Evolutionary conservation across 306 rosid species (phyloP).

Genomic region (Quercus wislizeni): DNA sequence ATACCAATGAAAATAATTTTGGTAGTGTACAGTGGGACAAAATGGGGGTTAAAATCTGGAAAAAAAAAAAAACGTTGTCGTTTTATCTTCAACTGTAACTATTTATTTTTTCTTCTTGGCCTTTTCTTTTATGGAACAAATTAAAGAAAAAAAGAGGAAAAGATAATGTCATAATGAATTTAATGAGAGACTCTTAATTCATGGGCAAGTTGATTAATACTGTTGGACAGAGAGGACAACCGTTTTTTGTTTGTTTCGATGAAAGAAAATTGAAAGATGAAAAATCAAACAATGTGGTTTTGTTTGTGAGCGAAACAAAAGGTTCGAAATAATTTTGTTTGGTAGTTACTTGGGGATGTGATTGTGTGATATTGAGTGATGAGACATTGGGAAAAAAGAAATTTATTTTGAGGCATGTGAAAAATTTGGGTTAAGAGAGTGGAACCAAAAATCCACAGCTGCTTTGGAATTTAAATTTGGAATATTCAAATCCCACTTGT

Average conservation of each 20-base stretch:
- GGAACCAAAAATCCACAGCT: too few relatives aligned
- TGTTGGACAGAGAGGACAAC: conserved; percentile 22
- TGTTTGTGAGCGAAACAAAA: background rate
- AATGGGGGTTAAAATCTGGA: conserved; percentile 5
- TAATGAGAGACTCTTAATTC: background rate
- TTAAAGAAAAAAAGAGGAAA: too few relatives aligned
- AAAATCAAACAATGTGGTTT: background rate
- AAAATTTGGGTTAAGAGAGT: background rate
- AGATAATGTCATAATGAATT: background rate
- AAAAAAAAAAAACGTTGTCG: background rate
- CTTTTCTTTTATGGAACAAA: too few relatives aligned
- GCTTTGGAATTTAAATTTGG: too few relatives aligned
- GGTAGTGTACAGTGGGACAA: conserved; percentile 43
- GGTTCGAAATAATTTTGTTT: background rate
- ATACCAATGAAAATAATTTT: conserved; percentile 40
- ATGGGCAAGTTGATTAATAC: conserved; percentile 3
- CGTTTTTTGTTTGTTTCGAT: conserved; percentile 38
- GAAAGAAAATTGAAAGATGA: conserved; percentile 7
- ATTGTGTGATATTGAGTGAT: background rate
- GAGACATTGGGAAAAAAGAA: too few relatives aligned
- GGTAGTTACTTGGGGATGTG: background rate
- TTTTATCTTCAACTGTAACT: background rate
- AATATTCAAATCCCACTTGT: too few relatives aligned
- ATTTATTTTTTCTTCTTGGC: background rate
- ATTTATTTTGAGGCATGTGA: background rate